Percentiles rank a stretch among this genome's conserved stretches.
Evolutionary conservation across 352 stramenopile genomes (phyloP).

Genomic region (Lagenidium giganteum): DNA sequence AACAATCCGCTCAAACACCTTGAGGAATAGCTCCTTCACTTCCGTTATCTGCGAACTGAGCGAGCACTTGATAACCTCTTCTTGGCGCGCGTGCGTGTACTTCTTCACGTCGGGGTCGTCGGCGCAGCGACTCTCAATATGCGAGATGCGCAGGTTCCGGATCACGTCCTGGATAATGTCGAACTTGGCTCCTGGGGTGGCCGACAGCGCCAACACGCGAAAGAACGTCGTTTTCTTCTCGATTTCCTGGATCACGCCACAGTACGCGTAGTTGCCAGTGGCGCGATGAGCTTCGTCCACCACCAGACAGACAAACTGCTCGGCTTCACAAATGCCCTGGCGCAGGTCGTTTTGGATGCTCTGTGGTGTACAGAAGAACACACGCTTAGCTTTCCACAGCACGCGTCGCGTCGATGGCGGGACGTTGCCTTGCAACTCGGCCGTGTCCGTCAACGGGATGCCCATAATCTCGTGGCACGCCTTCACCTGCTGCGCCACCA

Average conservation of each 20-base stretch:
- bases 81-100: constrained; percentile 77
- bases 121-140: constrained; percentile 94
- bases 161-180: constrained; percentile 95
- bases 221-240: constrained; percentile 73
- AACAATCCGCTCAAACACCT: constrained; percentile 56
- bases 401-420: constrained; percentile 52
- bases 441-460: constrained; percentile 86
- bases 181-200: constrained; percentile 95
- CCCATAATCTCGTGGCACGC: constrained; percentile 95
- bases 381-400: constrained; percentile 90
- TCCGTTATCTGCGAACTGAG: constrained; percentile 54
- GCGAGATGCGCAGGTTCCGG: constrained; percentile 90
- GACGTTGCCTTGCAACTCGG: constrained; percentile 82
- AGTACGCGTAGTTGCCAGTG: constrained; percentile 97
- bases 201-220: constrained; percentile 93
- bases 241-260: constrained; percentile 82
- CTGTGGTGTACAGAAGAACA: constrained; percentile 99
- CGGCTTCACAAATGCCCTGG: constrained; percentile 59
- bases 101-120: constrained; percentile 93
- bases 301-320: constrained; percentile 94
- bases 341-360: constrained; percentile 96
- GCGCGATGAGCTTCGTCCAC: constrained; percentile 98
- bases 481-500: constrained; percentile 98
- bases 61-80: constrained; percentile 80
- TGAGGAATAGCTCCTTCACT: constrained; percentile 58